Base-by-base conservation (phyloP, 169 alveolate genomes). In the Hammondia hammondi region DNA sequence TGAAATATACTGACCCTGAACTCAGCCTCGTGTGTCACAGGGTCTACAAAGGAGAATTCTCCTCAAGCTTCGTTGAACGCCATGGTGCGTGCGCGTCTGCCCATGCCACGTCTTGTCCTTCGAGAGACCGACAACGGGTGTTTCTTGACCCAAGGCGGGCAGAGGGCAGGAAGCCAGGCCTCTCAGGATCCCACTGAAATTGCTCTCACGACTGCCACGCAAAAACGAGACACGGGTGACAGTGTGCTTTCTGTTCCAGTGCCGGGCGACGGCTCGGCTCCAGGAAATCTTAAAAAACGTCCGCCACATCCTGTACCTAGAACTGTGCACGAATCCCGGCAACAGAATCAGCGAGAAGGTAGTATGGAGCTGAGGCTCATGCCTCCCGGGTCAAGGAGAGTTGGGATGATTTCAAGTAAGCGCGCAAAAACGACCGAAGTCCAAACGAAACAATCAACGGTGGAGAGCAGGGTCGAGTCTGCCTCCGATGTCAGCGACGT, bases 71-170 rank as follows among this genome's bases (percentile, higher is more conserved):
- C n/a, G 27, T 67, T 67, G 77, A 67, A 21, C 77, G 77, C 77
- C 27, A 67, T 67, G 77, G 77, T 67, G 77, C 77, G 77, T 17
- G 77, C 35, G 77, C 77, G 77, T 67, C 77, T 27, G 21, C 77
- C 77, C 35, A 4, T 27, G 77, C 35, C 77, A 67, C 77, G 77
- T 9, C 21, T 67, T 67, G 77, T 67, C 77, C 77, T 67, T 67
- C 27, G 77, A 67, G 77, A 67, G 77, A 67, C 77, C 32, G 77
- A 67, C 77, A 67, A 67, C 77, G 77, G 77, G 77, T 27, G 77
- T 27, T 9, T 21, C 77, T 67, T 67, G 77, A 29, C 77, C 32
- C 77, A 9, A 17, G 77, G 77, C 9, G 77, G 77, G 9, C 9
- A 27, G 32, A 67, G 77, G 77, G 77, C 32, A 67, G 35, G 24